A percentile compares a stretch with the other conserved stretches of the same genome.
phyloP scores from a whole-genome alignment of 139 green algal genomes.

The Chlorella ohadii region DNA sequence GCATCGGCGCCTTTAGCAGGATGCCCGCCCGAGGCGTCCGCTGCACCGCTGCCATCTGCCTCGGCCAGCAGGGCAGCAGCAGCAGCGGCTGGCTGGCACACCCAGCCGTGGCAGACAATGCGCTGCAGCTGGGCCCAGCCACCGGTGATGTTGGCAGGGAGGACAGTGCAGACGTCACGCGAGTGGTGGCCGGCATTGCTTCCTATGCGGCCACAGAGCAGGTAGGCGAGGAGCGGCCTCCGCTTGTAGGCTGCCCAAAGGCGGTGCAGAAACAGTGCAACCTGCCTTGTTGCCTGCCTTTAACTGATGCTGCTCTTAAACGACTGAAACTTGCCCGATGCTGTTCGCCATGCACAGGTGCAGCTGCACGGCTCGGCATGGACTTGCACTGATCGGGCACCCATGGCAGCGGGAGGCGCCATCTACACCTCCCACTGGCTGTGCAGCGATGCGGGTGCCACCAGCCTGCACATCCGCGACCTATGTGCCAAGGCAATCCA shows the following conservation, averaged over 20 bases:
- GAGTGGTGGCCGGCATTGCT: constrained; percentile 37
- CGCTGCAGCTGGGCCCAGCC: constrained; percentile 50
- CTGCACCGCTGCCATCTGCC: background rate
- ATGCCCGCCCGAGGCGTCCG: background rate
- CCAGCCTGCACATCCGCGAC: background rate
- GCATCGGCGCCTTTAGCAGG: background rate
- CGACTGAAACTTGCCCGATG: background rate
- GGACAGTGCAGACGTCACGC: constrained; percentile 4
- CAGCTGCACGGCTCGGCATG: too few relatives aligned
- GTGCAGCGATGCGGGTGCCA: too few relatives aligned
- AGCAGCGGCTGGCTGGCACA: constrained; percentile 24
- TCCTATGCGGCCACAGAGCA: background rate
- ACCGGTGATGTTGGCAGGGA: constrained; percentile 27
- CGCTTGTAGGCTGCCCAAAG: too few relatives aligned
- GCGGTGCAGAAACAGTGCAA: too few relatives aligned
- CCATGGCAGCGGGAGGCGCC: constrained; percentile 12
- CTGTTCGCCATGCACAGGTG: background rate
- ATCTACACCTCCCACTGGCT: constrained; percentile 42
- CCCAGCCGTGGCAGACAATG: constrained; percentile 41
- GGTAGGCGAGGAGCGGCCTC: background rate
- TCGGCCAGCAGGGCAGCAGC: background rate
- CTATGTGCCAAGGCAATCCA: constrained; percentile 28
- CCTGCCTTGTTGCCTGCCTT: too few relatives aligned
- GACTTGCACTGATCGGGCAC: background rate
- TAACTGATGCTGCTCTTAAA: background rate